Conservation (phyloP, 2,329 filamentous ascomycete species). For the Stachybotrys chartarum region DNA sequence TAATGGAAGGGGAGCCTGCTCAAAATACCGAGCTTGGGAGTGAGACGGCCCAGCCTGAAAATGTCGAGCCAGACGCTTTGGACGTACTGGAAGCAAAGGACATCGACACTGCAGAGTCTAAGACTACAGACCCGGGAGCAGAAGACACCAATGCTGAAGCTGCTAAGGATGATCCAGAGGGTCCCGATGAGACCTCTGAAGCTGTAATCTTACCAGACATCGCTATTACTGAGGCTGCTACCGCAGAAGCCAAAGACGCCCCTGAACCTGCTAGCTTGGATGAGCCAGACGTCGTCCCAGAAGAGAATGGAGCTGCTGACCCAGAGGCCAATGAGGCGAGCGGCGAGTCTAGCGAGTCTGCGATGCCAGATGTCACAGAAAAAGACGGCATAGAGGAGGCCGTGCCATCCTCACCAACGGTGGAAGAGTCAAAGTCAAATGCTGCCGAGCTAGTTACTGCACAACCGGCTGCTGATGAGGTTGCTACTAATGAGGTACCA, state of each 20-base stretch:
- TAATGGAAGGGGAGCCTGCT: neutral
- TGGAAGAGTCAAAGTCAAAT: no score
- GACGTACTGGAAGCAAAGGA: neutral
- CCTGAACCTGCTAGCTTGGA: neutral
- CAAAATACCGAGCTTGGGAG: neutral
- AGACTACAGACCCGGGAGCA: neutral
- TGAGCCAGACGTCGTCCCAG: neutral
- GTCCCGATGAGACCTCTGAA: neutral
- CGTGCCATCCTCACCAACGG: no score
- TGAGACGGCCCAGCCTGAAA: neutral
- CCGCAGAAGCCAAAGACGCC: neutral
- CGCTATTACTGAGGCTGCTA: neutral
- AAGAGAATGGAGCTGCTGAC: neutral
- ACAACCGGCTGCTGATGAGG: neutral
- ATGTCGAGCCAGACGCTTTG: neutral
- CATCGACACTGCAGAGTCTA: neutral
- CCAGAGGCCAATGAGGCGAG: neutral
- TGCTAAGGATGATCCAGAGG: neutral
- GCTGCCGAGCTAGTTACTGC: no score
- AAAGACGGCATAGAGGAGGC: neutral
- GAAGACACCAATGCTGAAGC: neutral
- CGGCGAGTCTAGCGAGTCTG: neutral
- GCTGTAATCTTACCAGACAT: neutral
- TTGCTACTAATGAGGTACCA: neutral
- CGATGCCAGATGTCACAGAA: neutral